Conservation (phyloP, 306 rosid species). For the Medicago ruthenica region DNA sequence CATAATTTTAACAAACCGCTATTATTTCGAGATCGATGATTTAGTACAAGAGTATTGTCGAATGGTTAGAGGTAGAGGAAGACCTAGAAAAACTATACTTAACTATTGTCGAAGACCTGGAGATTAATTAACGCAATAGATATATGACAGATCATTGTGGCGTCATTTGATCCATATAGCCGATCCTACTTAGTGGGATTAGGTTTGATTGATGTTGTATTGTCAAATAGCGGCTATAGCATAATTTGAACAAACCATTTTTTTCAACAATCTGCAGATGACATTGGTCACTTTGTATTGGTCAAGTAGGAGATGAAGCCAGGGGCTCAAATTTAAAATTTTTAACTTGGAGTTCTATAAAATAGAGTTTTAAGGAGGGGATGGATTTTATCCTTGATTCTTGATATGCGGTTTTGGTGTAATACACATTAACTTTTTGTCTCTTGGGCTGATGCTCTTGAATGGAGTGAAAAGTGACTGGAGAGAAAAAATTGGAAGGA, state of each 20-base stretch:
- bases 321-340: neutral
- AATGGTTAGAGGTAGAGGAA: neutral
- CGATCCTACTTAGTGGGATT: neutral
- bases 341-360: neutral
- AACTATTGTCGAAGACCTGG: neutral
- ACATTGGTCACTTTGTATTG: neutral
- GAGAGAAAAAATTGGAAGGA: too few relatives aligned
- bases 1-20: neutral
- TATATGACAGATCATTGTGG: neutral
- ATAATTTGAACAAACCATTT: neutral
- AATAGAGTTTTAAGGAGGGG: slow-evolving; percentile 7
- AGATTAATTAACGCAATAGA: neutral
- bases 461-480: too few relatives aligned
- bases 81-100: neutral
- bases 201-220: neutral
- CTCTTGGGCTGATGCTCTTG: too few relatives aligned
- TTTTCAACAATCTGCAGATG: neutral
- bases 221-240: neutral
- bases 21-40: neutral
- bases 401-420: neutral
- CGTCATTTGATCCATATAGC: neutral
- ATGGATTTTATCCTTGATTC: neutral
- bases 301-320: slow-evolving; percentile 1
- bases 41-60: neutral
- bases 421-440: too few relatives aligned